Evolutionary conservation across 768 basidiomycete genomes (phyloP), one percentile per base, ranked within the genome.

Genomic region (Mycena maculata): DNA sequence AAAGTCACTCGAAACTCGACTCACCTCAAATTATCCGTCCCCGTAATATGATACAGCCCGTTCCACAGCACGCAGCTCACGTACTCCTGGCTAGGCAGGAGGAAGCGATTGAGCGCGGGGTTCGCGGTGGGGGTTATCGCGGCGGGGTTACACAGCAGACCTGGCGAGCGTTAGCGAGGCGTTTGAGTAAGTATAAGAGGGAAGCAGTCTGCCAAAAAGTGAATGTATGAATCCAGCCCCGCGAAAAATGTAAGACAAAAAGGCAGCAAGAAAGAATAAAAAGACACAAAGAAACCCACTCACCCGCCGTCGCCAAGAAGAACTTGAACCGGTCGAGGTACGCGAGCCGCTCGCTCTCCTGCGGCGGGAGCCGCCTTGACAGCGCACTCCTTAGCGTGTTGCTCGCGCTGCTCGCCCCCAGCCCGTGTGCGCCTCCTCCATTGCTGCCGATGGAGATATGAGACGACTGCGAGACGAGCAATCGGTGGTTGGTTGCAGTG

Each of bases 1-100:
- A n/a, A n/a, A n/a, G n/a, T n/a, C n/a, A 97, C 96, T n/a, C 96
- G 88, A 77, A 98, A 97, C n/a, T 95, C 91, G 55, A 98, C 84
- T 4, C 95, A 94, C 69, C 96, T 87, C 31, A 98, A 96, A 76
- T 98, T 98, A 80, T 98, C 96, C 8, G 96, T 98, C 33, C 96
- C 96, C 3, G 96, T 97, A 79, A 98, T 94, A 75, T 97, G 94
- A 75, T 95, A 96, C 33, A 93, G 85, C 9, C 95, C 92, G 54
- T 90, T 89, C 96, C 96, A 98, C 20, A 94, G 85, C 12, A 98
- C 93, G 76, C 96, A 98, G 7, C 92, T 90, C 44, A 98, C 93
- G 73, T 90, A 92, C 77, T 94, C 96, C 54, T 92, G 90, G 61
- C 91, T 88, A 0, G 96, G 96, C 18, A 98, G 87, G 41, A 90